phyloP scores from a whole-genome alignment of 345 rosid species.

The Corymbia maculata region DNA sequence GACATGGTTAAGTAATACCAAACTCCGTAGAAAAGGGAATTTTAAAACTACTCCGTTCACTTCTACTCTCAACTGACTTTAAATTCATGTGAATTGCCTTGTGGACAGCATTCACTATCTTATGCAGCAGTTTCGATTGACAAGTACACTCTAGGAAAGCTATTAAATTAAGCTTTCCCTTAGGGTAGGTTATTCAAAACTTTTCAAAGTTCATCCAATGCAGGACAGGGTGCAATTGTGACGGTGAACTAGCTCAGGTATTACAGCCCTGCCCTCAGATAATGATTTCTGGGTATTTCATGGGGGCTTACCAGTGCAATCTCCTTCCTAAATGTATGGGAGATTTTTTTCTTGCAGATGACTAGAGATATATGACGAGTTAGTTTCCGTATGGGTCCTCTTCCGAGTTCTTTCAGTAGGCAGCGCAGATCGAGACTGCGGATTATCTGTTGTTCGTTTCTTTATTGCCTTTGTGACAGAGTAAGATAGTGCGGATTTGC shows the following conservation, averaged over 20 bases:
- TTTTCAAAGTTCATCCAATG: background rate
- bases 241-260: background rate
- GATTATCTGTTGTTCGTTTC: background rate
- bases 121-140: background rate
- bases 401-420: background rate
- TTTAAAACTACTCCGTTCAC: background rate
- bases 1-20: conserved; percentile 74
- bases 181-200: background rate
- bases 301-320: background rate
- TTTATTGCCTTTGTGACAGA: background rate
- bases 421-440: background rate
- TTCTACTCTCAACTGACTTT: background rate
- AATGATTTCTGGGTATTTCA: background rate
- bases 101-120: background rate
- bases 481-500: background rate
- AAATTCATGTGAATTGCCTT: background rate
- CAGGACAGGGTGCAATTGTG: background rate
- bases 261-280: background rate
- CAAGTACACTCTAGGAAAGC: background rate
- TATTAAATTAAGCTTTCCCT: background rate
- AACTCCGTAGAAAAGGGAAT: conserved; percentile 20
- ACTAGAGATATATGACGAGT: background rate
- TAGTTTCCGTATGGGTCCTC: background rate
- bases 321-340: background rate
- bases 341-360: background rate